These are phyloP conservation scores for Andrographis paniculata DNA, from an alignment of 305 asterid species.

Conservation along the genomic window DNA sequence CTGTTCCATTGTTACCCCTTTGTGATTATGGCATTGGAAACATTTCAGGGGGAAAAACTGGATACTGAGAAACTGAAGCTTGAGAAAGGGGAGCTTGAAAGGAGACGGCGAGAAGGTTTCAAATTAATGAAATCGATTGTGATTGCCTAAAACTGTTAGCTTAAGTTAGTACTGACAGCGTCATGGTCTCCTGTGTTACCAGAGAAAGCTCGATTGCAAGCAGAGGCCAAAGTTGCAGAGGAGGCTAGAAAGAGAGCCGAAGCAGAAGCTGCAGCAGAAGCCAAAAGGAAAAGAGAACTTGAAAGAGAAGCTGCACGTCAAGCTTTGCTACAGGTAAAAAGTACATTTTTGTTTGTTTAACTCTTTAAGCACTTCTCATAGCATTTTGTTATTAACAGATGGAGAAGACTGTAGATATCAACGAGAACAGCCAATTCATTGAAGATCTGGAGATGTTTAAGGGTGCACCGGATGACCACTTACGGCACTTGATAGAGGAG, in stretches of 20 bases:
- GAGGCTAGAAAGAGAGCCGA: constrained; percentile 58
- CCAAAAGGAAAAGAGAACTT: constrained; percentile 51
- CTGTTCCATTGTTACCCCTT: constrained; percentile 11
- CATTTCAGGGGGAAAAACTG: constrained; percentile 45
- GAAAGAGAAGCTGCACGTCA: constrained; percentile 85
- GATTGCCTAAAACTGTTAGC: constrained; percentile 1
- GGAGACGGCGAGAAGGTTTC: constrained; percentile 63
- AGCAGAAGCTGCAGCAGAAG: constrained; percentile 62
- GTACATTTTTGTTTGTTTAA: neutral
- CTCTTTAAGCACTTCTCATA: neutral
- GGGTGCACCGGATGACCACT: neutral
- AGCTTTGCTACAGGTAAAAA: constrained; percentile 65
- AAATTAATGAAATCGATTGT: neutral
- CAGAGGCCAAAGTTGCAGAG: constrained; percentile 76
- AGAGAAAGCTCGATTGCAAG: constrained; percentile 79
- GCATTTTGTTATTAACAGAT: constrained; percentile 32
- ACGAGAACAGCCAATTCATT: constrained; percentile 5
- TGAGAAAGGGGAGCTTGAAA: constrained; percentile 67
- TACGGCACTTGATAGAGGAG: neutral
- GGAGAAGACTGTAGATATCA: constrained; percentile 60
- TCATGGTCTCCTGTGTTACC: constrained; percentile 11
- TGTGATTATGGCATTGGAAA: constrained; percentile 15
- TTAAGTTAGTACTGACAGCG: constrained; percentile 4
- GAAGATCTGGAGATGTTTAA: constrained; percentile 9
- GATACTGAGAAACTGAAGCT: constrained; percentile 58